Percentiles rank a stretch among this genome's conserved stretches.
phyloP scores from a whole-genome alignment of 2,329 filamentous ascomycete species.

The Ophiostoma montium region DNA sequence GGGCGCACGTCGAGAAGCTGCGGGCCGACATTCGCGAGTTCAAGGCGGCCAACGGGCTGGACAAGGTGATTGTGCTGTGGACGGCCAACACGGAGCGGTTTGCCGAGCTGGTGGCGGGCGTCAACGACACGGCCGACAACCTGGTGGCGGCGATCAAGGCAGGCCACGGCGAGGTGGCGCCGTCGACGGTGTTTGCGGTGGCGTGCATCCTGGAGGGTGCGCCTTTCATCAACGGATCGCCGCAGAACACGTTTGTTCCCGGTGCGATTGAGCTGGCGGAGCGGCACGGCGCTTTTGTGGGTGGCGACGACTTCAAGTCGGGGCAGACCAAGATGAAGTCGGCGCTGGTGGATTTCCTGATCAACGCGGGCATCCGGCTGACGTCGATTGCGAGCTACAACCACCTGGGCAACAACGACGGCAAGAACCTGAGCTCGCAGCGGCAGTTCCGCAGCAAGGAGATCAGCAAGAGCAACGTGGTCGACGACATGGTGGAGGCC shows the following conservation, averaged over 20 bases:
- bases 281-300: slow-evolving; percentile 77
- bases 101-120: slow-evolving; percentile 69
- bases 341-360: slow-evolving; percentile 92
- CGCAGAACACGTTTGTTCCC: slow-evolving; percentile 97
- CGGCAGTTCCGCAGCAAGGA: slow-evolving; percentile 99
- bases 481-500: slow-evolving; percentile 98
- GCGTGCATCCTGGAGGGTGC: slow-evolving; percentile 79
- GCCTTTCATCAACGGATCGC: slow-evolving; percentile 98
- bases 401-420: slow-evolving; percentile 98
- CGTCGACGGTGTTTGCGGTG: slow-evolving; percentile 91
- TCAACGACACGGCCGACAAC: slow-evolving; percentile 96
- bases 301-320: slow-evolving; percentile 98
- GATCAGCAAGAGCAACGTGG: slow-evolving; percentile 98
- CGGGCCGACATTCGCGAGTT: slow-evolving; percentile 90
- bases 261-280: slow-evolving; percentile 83
- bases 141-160: slow-evolving; percentile 73
- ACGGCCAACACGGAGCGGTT: slow-evolving; percentile 98
- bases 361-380: slow-evolving; percentile 96
- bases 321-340: slow-evolving; percentile 99
- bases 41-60: slow-evolving; percentile 69
- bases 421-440: slow-evolving; percentile 95
- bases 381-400: slow-evolving; percentile 99
- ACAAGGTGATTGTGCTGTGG: slow-evolving; percentile 97
- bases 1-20: slow-evolving; percentile 81
- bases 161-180: slow-evolving; percentile 82